Conservation (phyloP, 208 protist genomes). For the Trypanosoma vivax region DNA sequence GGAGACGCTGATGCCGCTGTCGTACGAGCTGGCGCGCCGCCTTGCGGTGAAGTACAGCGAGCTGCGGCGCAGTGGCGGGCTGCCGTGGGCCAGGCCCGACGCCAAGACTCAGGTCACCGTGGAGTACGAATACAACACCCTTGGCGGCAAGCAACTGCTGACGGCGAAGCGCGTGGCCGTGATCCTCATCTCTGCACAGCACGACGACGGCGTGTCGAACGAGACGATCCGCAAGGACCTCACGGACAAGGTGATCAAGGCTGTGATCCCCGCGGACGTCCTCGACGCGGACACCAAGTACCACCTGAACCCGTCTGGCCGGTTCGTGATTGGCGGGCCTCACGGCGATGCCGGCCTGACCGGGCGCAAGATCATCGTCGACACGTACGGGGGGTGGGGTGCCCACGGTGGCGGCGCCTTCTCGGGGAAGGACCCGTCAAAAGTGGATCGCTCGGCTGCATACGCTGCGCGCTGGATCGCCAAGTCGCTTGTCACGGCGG, state of each 20-base stretch:
- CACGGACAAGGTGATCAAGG: neutral
- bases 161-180: neutral
- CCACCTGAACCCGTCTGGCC: constrained; percentile 2
- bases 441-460: neutral
- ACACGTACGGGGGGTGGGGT: constrained; percentile 3
- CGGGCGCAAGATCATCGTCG: constrained; percentile 3
- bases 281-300: constrained; percentile 1
- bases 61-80: neutral
- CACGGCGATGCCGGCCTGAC: constrained; percentile 1
- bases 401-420: constrained; percentile 4
- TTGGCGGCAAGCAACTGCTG: constrained; percentile 1
- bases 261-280: neutral
- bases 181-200: constrained; percentile 1
- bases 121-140: constrained; percentile 4
- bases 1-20: constrained; percentile 3
- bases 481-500: neutral
- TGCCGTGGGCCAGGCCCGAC: neutral
- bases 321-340: neutral
- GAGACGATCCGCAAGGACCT: constrained; percentile 3
- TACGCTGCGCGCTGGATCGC: constrained; percentile 3
- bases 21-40: constrained; percentile 1
- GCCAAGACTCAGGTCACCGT: constrained; percentile 1
- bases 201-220: neutral
- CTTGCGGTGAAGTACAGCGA: constrained; percentile 2
- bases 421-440: constrained; percentile 3